Base-by-base conservation (phyloP, 768 basidiomycete species). In the Lyophyllum decastes region DNA sequence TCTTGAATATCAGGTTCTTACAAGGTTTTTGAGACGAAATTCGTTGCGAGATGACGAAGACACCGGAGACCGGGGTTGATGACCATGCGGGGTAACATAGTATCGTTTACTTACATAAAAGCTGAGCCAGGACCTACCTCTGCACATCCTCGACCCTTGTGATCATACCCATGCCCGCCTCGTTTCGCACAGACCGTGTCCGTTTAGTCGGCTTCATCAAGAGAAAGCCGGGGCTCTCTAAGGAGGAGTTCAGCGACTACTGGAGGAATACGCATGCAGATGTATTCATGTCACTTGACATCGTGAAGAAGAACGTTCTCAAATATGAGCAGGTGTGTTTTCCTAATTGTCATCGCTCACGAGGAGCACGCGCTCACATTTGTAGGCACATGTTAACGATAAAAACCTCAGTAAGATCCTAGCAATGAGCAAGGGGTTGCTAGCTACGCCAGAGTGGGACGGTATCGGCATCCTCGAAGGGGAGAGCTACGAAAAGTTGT, bases 281-380 rank as follows among this genome's bases (percentile, higher is more conserved):
- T 19, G 52, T 69, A 12, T 73, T 75, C 60, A 55, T 58, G n/a
- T 70, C 68, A 1, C 63, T 73, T 41, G 67, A 68, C 12, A 64
- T 74, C 16, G 72, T 68, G 26, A 70, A 72, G 44, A n/a, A n/a
- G n/a, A n/a, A n/a, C n/a, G 56, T 70, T 34, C 63, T 72, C 25
- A 73, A 72, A 43, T 74, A 73, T 54, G 72, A 76, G 51, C 71
- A 74, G 68, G 74, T 73, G 22, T 43, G 62, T n/a, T n/a, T n/a
- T n/a, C n/a, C n/a, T n/a, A n/a, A n/a, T n/a, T n/a, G n/a, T n/a
- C n/a, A n/a, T n/a, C n/a, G n/a, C n/a, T n/a, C n/a, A n/a, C n/a
- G n/a, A n/a, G n/a, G n/a, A n/a, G n/a, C n/a, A n/a, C n/a, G n/a
- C n/a, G n/a, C n/a, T n/a, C n/a, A 38, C 4, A 17, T 41, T 34